These are phyloP conservation scores for Salicornia ramosissima DNA, from an alignment of 148 eudicot genomes.

Conservation along the genomic window DNA sequence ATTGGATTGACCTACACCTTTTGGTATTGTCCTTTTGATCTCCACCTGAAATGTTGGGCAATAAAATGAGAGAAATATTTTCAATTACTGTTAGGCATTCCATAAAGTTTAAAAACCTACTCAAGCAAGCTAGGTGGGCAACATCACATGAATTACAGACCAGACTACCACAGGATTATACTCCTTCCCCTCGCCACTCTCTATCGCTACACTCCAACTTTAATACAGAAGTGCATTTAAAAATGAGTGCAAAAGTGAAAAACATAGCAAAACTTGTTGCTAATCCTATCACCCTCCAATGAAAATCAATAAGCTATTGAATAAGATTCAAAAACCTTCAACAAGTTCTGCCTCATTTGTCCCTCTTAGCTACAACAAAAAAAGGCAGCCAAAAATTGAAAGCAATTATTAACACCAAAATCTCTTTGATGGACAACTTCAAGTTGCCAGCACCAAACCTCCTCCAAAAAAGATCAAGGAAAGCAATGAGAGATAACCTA, in stretches of 20 bases:
- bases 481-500: neutral
- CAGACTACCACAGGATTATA: neutral
- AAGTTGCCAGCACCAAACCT: too few species aligned
- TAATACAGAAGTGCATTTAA: too few species aligned
- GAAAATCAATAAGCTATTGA: too few species aligned
- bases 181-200: neutral
- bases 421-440: neutral
- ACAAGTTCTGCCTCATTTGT: too few species aligned
- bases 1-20: constrained; percentile 54
- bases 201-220: too few species aligned
- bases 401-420: neutral
- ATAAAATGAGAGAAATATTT: neutral
- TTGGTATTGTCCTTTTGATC: constrained; percentile 77
- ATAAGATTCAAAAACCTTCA: too few species aligned
- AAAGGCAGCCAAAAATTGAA: neutral
- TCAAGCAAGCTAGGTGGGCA: neutral
- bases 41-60: constrained; percentile 58
- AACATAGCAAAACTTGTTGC: too few species aligned
- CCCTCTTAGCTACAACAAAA: neutral
- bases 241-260: too few species aligned
- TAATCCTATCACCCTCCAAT: too few species aligned
- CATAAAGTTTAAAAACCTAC: neutral
- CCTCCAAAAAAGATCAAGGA: neutral
- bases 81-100: neutral
- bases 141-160: neutral